These are phyloP conservation scores for Mycena galopus DNA, from an alignment of 768 basidiomycete species.

Conservation along the genomic window DNA sequence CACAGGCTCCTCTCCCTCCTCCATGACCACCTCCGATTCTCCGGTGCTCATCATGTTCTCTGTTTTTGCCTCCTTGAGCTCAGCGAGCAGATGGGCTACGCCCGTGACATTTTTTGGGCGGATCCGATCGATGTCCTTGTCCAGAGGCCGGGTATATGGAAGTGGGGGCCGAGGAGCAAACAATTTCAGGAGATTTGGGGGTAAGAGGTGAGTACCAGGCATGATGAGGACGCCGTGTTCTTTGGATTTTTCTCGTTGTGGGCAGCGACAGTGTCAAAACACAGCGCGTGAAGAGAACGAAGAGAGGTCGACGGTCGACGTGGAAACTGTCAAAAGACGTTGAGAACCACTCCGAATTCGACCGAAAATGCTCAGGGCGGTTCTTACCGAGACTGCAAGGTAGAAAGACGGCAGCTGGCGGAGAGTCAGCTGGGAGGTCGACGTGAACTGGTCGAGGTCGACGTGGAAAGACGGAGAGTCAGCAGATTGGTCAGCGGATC, in stretches of 20 bases:
- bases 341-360: no score
- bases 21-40: conserved; percentile 71
- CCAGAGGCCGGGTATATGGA: conserved; percentile 87
- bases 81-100: conserved; percentile 79
- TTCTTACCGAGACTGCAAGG: no score
- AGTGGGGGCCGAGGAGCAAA: conserved; percentile 95
- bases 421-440: no score
- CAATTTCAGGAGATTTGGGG: conserved; percentile 95
- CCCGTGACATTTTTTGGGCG: conserved; percentile 77
- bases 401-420: no score
- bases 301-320: no score
- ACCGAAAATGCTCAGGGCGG: no score
- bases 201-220: conserved; percentile 89
- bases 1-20: conserved; percentile 86
- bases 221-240: conserved; percentile 41
- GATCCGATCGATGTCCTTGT: conserved; percentile 84
- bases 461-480: background rate
- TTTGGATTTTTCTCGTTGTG: no score
- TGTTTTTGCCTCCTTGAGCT: conserved; percentile 84
- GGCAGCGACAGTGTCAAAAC: no score
- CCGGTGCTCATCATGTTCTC: conserved; percentile 72
- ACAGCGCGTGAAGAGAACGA: no score
- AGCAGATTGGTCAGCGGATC: no score
- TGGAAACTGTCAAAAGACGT: no score
- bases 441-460: background rate